These are phyloP conservation scores for Geranium incanum DNA, from an alignment of 441 rosid genomes.

Conservation along the genomic window DNA sequence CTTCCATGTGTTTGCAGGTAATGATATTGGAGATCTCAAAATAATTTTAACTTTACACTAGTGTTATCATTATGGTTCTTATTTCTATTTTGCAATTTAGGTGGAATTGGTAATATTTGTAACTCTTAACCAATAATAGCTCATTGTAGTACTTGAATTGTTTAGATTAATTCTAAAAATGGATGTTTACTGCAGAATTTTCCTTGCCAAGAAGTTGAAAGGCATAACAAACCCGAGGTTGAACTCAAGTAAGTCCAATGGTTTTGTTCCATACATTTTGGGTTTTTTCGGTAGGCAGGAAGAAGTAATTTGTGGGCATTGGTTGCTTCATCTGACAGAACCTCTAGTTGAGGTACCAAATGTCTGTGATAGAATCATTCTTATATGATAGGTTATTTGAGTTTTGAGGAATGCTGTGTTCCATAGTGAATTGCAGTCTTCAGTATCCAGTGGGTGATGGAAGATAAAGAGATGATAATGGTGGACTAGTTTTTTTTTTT, in stretches of 20 bases:
- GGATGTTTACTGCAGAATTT: conserved; percentile 50
- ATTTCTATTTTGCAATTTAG: background rate
- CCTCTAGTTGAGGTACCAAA: background rate
- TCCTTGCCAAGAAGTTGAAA: conserved; percentile 98
- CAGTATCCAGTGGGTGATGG: background rate
- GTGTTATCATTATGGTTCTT: background rate
- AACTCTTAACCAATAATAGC: conserved; percentile 7
- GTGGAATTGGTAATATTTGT: background rate
- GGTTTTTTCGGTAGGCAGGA: background rate
- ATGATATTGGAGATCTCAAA: conserved; percentile 3
- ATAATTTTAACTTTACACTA: too few relatives aligned
- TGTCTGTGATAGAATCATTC: background rate
- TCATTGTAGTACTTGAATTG: conserved; percentile 6
- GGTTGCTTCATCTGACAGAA: background rate
- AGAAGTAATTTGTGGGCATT: background rate
- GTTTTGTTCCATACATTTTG: background rate
- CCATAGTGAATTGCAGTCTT: background rate
- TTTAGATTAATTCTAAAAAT: background rate
- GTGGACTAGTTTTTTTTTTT: background rate
- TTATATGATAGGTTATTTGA: background rate
- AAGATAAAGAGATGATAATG: background rate
- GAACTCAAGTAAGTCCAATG: conserved; percentile 70
- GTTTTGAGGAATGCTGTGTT: background rate
- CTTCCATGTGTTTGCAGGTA: conserved; percentile 90
- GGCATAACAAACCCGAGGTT: conserved; percentile 98